phyloP scores from a whole-genome alignment of 192 early-diverging fungal species.

The Backusella australiensis region DNA sequence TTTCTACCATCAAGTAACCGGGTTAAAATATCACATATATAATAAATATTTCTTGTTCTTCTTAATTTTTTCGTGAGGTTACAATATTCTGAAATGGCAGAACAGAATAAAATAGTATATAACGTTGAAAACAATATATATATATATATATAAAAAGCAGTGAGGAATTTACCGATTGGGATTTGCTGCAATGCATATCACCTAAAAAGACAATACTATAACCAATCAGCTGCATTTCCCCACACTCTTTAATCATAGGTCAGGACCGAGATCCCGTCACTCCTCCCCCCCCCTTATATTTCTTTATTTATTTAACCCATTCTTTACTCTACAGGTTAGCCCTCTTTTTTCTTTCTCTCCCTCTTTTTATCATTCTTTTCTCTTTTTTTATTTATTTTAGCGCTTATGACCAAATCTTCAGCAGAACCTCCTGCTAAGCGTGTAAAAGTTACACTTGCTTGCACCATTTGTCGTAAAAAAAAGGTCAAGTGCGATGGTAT shows the following conservation, averaged over 20 bases:
- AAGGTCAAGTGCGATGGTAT: constrained; percentile 83
- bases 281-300: constrained; percentile 2
- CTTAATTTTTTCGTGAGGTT: not conserved
- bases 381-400: not conserved
- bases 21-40: not conserved
- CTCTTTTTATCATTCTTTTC: constrained; percentile 9
- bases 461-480: constrained; percentile 63
- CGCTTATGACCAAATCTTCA: not conserved
- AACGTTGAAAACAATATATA: constrained; percentile 8
- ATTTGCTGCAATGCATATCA: not conserved
- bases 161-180: constrained; percentile 1
- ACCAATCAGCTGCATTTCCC: constrained; percentile 6
- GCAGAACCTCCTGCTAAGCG: constrained; percentile 12
- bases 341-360: not conserved
- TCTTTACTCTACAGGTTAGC: not conserved
- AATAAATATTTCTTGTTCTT: not conserved
- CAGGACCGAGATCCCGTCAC: constrained; percentile 5
- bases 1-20: not conserved
- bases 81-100: not conserved
- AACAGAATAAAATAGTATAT: constrained; percentile 5
- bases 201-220: constrained; percentile 8
- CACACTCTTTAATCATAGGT: not conserved
- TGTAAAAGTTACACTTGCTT: constrained; percentile 38
- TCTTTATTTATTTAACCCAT: constrained; percentile 21
- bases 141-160: not conserved